A percentile compares a stretch with the other conserved stretches of the same genome.
These are phyloP conservation scores for Backusella liffmaniae DNA, from an alignment of 192 early-diverging fungal species.

Conservation along the genomic window DNA sequence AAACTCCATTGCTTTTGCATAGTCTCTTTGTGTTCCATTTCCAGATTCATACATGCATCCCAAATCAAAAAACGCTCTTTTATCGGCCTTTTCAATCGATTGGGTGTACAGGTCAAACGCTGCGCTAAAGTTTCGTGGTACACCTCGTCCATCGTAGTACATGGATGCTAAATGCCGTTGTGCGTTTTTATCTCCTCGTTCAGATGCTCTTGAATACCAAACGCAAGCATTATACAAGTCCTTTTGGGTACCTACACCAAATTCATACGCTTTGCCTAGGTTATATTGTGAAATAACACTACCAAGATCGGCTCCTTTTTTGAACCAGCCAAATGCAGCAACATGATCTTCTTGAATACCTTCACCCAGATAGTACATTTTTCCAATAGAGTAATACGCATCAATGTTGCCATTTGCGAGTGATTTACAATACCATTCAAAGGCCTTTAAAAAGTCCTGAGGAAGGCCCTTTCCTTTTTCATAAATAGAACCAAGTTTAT, in stretches of 20 bases:
- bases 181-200: not conserved
- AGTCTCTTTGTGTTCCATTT: not conserved
- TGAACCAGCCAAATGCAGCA: not conserved
- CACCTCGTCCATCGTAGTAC: not conserved
- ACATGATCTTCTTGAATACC: not conserved
- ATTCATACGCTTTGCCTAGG: not conserved
- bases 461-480: not conserved
- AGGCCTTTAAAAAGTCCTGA: not conserved
- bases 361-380: slow-evolving; percentile 1
- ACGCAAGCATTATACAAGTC: not conserved
- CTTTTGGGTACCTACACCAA: not conserved
- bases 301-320: not conserved
- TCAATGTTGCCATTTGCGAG: not conserved
- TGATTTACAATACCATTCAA: not conserved
- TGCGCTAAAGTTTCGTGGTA: not conserved
- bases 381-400: not conserved
- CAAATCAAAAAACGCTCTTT: not conserved
- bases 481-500: not conserved
- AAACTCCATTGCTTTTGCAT: not conserved
- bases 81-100: not conserved
- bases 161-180: not conserved
- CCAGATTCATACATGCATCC: not conserved
- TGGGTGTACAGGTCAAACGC: not conserved
- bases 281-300: not conserved
- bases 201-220: not conserved